These are phyloP conservation scores for Phylloporus arenicola DNA, from an alignment of 768 basidiomycete species.

Conservation along the genomic window DNA sequence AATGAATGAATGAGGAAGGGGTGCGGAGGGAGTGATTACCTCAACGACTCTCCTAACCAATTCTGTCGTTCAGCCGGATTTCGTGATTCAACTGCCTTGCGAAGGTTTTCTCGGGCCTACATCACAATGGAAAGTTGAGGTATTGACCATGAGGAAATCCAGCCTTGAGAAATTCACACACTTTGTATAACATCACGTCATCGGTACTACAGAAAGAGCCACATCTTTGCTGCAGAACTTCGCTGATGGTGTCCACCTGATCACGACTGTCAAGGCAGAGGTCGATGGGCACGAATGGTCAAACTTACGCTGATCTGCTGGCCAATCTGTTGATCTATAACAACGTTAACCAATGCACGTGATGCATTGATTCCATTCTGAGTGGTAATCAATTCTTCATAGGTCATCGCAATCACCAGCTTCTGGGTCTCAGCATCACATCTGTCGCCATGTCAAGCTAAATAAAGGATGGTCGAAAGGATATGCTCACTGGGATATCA, in stretches of 20 bases:
- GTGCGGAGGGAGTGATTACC: constrained; percentile 41
- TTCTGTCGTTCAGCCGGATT: constrained; percentile 71
- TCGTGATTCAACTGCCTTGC: constrained; percentile 79
- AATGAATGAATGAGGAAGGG: constrained; percentile 3
- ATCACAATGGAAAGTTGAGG: constrained; percentile 3
- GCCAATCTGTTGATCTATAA: constrained; percentile 97
- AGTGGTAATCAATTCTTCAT: constrained; percentile 81
- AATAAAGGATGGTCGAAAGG: not conserved
- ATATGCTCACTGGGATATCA: constrained; percentile 66
- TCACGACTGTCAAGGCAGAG: constrained; percentile 6
- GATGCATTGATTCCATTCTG: constrained; percentile 85
- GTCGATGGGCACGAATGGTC: not conserved
- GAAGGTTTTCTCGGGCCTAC: constrained; percentile 89
- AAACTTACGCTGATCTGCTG: constrained; percentile 85
- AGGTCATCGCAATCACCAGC: constrained; percentile 65
- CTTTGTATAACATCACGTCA: constrained; percentile 97
- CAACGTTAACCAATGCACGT: constrained; percentile 83
- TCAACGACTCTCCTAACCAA: constrained; percentile 79
- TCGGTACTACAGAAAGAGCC: constrained; percentile 98
- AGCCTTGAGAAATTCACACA: constrained; percentile 24
- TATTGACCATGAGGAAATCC: not conserved
- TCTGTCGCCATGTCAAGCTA: constrained; percentile 34
- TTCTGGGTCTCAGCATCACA: constrained; percentile 72
- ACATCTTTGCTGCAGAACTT: constrained; percentile 88
- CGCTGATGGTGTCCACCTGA: constrained; percentile 95